phyloP scores from a whole-genome alignment of 257 asterid genomes.

The Rauvolfia tetraphylla region DNA sequence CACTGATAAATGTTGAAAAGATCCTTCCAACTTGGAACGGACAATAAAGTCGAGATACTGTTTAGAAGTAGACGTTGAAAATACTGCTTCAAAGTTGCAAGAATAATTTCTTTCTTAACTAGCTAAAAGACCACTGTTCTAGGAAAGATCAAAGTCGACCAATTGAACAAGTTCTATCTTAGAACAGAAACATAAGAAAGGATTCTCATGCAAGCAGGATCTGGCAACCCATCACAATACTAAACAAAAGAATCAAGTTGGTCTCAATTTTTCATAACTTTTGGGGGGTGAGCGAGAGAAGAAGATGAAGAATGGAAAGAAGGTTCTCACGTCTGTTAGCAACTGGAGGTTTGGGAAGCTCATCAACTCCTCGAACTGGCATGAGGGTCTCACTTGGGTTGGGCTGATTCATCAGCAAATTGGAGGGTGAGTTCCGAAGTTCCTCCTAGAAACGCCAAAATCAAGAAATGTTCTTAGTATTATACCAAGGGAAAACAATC shows the following conservation, averaged over 20 bases:
- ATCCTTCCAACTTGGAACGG: constrained; percentile 14
- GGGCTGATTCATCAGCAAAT: constrained; percentile 63
- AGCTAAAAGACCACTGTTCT: constrained; percentile 35
- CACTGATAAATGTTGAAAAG: constrained; percentile 25
- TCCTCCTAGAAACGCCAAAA: constrained; percentile 55
- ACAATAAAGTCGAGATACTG: constrained; percentile 27
- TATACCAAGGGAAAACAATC: neutral
- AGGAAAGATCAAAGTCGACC: constrained; percentile 37
- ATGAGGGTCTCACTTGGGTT: constrained; percentile 58
- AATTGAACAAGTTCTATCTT: constrained; percentile 25
- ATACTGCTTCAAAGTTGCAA: constrained; percentile 6
- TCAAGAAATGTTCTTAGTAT: neutral
- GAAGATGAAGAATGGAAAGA: neutral
- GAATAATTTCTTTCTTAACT: constrained; percentile 24
- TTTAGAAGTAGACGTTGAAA: constrained; percentile 34
- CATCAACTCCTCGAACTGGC: constrained; percentile 79
- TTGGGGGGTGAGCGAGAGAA: neutral
- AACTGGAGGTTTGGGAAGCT: constrained; percentile 87
- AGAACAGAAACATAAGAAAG: neutral
- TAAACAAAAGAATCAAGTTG: too few relatives aligned
- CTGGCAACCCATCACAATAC: neutral
- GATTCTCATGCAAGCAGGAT: neutral
- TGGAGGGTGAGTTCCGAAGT: constrained; percentile 65
- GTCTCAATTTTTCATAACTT: neutral
- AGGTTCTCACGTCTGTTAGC: constrained; percentile 82